These are phyloP conservation scores for Didymella segeticola DNA, from an alignment of 2,329 filamentous ascomycete genomes.

Conservation along the genomic window DNA sequence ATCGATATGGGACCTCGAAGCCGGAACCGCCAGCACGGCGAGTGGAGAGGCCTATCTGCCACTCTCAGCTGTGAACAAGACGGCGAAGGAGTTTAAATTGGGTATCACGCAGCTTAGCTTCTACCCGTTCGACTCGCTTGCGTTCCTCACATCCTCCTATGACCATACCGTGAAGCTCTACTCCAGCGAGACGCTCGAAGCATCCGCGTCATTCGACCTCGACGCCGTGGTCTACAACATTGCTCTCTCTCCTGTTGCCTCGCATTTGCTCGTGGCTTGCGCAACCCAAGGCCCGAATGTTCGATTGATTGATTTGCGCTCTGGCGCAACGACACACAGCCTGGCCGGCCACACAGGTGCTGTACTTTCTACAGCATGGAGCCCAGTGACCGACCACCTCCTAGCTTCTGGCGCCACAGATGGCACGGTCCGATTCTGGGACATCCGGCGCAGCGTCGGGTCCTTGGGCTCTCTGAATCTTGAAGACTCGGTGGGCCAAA, in stretches of 20 bases:
- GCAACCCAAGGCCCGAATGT: conserved; percentile 86
- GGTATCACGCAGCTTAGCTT: conserved; percentile 79
- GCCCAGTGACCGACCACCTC: conserved; percentile 77
- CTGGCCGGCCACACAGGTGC: conserved; percentile 60
- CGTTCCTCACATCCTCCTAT: conserved; percentile 79
- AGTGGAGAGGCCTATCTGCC: conserved; percentile 33
- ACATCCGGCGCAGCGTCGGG: conserved; percentile 79
- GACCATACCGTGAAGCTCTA: conserved; percentile 80
- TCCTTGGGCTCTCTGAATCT: conserved; percentile 80
- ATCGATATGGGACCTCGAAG: conserved; percentile 84
- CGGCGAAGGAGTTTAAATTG: conserved; percentile 62
- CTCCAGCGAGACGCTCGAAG: conserved; percentile 66
- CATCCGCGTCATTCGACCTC: conserved; percentile 72
- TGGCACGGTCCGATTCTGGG: conserved; percentile 84
- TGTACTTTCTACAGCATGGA: conserved; percentile 75
- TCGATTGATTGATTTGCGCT: conserved; percentile 83
- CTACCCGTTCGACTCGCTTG: conserved; percentile 77
- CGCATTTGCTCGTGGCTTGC: conserved; percentile 81
- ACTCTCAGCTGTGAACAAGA: conserved; percentile 35
- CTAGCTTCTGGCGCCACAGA: conserved; percentile 86
- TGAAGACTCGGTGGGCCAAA: conserved; percentile 78
- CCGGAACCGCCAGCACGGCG: conserved; percentile 21
- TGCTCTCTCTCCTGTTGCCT: conserved; percentile 74
- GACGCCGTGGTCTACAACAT: conserved; percentile 77
- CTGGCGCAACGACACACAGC: conserved; percentile 69